Conservation (phyloP, 495 filamentous ascomycete species). For the Astrothelium macrocarpum region DNA sequence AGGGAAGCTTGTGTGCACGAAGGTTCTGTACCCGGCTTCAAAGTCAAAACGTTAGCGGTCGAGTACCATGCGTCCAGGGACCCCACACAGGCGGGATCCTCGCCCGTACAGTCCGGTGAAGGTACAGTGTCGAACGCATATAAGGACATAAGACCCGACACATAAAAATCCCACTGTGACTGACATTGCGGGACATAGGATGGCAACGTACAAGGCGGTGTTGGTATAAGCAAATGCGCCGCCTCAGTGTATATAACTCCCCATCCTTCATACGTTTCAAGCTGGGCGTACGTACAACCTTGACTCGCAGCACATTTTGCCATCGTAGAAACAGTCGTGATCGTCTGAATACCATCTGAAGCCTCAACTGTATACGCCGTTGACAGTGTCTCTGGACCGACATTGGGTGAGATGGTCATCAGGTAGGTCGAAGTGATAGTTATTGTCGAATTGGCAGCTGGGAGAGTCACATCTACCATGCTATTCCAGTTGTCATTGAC, state of each 20-base stretch:
- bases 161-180: neutral
- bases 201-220: neutral
- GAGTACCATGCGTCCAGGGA: neutral
- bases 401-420: neutral
- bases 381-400: neutral
- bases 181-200: neutral
- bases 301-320: neutral
- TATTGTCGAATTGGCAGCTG: neutral
- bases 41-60: neutral
- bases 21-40: neutral
- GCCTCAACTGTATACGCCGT: neutral
- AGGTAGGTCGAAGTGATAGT: neutral
- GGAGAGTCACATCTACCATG: neutral
- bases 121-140: neutral
- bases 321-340: neutral
- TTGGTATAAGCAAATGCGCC: neutral
- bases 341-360: neutral
- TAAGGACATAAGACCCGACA: neutral
- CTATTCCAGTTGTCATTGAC: neutral
- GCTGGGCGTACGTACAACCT: neutral
- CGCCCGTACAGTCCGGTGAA: neutral
- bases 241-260: neutral
- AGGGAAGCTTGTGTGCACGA: neutral
- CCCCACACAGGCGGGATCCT: neutral
- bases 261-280: neutral